Base-by-base conservation (phyloP, 2,329 filamentous ascomycete species). In the Diaporthe nobilis region DNA sequence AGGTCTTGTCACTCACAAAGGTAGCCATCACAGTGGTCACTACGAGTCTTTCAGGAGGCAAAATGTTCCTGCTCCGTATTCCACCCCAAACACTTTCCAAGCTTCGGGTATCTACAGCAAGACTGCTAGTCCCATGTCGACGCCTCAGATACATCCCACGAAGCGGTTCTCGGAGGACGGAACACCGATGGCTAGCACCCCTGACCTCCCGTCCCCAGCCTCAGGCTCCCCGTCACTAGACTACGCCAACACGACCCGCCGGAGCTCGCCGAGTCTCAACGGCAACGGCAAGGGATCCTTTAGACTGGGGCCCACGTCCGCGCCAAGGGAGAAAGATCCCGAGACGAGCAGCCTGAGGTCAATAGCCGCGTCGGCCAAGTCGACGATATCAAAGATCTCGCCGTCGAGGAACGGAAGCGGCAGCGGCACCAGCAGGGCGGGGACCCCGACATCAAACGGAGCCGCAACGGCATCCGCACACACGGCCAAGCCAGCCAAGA, bases 31-130 rank as follows among this genome's bases (percentile, higher is more conserved):
- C 81, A 98, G 95, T 80, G 97, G 97, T 0, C 97, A 99, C 82
- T 99, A 99, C 85, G 97, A 99, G 83, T 96, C 95, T 0, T 98
- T 98, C 84, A 91, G 97, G 47, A 91, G 97, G 51, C 97, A 98
- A 84, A 93, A 94, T 75, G 85, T 95, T 12, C 91, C 93, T 70
- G 87, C 93, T 4, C 96, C 96, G 0, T 98, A 92, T 82, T 94
- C 95, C 1, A 98, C 96, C 10, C 92, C 94, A 0, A 93, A 94
- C 79, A 92, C 92, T 0, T 96, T 98, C 84, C 93, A 94, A 76
- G 89, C 90, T 8, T 94, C 94, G 51, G 93, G 92, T 9, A 91
- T 93, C 47, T 96, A 94, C 81, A 95, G 93, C 82, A 88, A 87
- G 80, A 85, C 91, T 71, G 88, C 90, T 76, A 87, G 90, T 78